Evolutionary conservation across 2,329 filamentous ascomycete genomes (phyloP).

Genomic region (Neurospora sp.): DNA sequence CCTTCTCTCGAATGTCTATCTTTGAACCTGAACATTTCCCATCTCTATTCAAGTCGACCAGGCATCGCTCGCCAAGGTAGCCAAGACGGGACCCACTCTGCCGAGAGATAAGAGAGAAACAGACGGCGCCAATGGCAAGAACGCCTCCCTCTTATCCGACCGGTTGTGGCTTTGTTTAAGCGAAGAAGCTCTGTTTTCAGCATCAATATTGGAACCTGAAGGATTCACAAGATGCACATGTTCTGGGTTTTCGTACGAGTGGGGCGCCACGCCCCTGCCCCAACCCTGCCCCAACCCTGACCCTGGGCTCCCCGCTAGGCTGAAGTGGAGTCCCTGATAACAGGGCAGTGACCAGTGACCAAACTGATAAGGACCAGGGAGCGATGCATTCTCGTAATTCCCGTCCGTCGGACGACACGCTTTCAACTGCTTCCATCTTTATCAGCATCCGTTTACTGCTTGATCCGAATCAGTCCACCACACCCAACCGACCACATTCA

Average conservation of each 20-base stretch:
- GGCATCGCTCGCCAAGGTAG: neutral
- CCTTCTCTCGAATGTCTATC: neutral
- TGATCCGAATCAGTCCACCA: neutral
- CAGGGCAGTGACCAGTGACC: neutral
- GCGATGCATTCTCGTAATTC: neutral
- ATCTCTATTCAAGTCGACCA: neutral
- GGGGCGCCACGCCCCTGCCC: neutral
- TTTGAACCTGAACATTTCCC: neutral
- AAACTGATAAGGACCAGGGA: neutral
- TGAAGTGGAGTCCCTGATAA: neutral
- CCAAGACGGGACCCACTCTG: conserved; percentile 8
- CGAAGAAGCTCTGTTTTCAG: neutral
- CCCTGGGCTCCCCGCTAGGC: neutral
- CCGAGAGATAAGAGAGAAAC: conserved; percentile 13
- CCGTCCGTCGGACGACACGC: neutral
- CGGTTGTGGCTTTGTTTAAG: neutral
- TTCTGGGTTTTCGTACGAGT: neutral
- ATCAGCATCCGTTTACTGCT: neutral
- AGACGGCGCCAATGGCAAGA: conserved; percentile 4
- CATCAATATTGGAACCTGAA: neutral
- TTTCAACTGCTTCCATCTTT: neutral
- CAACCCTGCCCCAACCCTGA: neutral
- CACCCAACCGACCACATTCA: neutral
- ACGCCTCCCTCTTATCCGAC: neutral
- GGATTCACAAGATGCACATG: neutral